Evolutionary conservation across 1,284 basidiomycete genomes (phyloP), one percentile per base, ranked within the genome.

Genomic region (Cronartium quercuum): DNA sequence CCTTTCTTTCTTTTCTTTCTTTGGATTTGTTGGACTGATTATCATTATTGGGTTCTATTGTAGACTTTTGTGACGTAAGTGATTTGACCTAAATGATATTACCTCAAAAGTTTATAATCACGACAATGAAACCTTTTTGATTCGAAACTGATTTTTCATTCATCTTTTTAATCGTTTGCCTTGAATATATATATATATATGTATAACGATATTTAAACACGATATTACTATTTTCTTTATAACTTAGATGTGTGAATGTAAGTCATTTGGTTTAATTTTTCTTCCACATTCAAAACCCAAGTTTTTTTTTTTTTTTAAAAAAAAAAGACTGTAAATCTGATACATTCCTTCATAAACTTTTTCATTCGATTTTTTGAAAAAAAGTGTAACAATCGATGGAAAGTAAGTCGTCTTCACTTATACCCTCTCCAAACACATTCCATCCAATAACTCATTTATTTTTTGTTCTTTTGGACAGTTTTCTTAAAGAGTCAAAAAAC

Each of bases 1-100:
- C n/a, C 21, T 21, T 40, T 47, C 35, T 66, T 76, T 9, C 38
- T 61, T 41, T 6, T 76, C 21, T 42, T 63, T 21, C 66, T 40
- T 76, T 81, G 38, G 81, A 78, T 55, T 83, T 70, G 76, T 57
- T 77, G 78, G 83, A 81, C 10, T 60, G 29, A 60, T 21, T 13
- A 60, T 60, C 29, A 13, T 34, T 61, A 9, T 61, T 29, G 21
- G 21, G 24, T 34, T 61, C 29, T 15, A 24, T 24, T 29, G 15
- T 18, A 61, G 58, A 61, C 58, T 15, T 61, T 61, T 2, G 58
- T 61, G 21, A 61, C 58, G 58, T 61, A 9, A 61, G 58, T 15
- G 1, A 15, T 61, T 61, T 29, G 58, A 34, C 35, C 15, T 34
- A 21, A 15, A 15, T 13, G 21, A 51, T 21, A 51, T 51, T 21